Evolutionary conservation across 2,329 filamentous ascomycete species (phyloP).

Genomic region (Phialophora expanda): DNA sequence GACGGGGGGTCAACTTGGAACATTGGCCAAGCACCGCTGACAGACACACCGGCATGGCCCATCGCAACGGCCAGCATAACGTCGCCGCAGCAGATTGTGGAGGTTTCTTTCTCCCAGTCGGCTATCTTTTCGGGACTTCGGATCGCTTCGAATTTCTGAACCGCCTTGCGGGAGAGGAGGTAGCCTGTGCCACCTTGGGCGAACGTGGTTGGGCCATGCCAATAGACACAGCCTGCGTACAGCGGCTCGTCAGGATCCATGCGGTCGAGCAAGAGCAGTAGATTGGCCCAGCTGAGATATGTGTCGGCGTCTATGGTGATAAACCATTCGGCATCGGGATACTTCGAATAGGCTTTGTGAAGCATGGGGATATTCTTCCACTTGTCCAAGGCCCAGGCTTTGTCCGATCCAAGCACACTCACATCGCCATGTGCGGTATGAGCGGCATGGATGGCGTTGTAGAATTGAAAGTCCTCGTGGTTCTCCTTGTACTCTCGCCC

Average conservation of each 20-base stretch:
- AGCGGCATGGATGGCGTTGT: conserved; percentile 35
- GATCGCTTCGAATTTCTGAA: conserved; percentile 31
- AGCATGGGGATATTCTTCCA: conserved; percentile 68
- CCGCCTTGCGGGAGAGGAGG: conserved; percentile 29
- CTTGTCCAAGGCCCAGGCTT: conserved; percentile 63
- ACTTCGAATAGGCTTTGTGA: conserved; percentile 58
- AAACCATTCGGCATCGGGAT: conserved; percentile 63
- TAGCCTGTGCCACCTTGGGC: conserved; percentile 35
- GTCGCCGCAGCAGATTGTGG: conserved; percentile 35
- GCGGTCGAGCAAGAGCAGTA: conserved; percentile 29
- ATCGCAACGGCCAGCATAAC: conserved; percentile 36
- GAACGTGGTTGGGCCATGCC: conserved; percentile 29
- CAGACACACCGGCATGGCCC: conserved; percentile 28
- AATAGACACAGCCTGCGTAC: conserved; percentile 34
- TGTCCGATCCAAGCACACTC: conserved; percentile 30
- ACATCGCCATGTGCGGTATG: conserved; percentile 31
- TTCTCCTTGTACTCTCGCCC: conserved; percentile 49
- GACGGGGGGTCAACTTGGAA: conserved; percentile 35
- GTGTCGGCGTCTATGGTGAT: conserved; percentile 50
- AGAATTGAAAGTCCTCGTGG: conserved; percentile 58
- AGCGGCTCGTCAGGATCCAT: conserved; percentile 32
- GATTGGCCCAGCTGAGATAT: conserved; percentile 34
- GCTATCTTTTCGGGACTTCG: conserved; percentile 26
- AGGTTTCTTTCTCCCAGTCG: conserved; percentile 36
- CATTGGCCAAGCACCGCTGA: conserved; percentile 35